These are phyloP conservation scores for Huntiella savannae DNA, from an alignment of 2,329 filamentous ascomycete genomes.

Conservation along the genomic window DNA sequence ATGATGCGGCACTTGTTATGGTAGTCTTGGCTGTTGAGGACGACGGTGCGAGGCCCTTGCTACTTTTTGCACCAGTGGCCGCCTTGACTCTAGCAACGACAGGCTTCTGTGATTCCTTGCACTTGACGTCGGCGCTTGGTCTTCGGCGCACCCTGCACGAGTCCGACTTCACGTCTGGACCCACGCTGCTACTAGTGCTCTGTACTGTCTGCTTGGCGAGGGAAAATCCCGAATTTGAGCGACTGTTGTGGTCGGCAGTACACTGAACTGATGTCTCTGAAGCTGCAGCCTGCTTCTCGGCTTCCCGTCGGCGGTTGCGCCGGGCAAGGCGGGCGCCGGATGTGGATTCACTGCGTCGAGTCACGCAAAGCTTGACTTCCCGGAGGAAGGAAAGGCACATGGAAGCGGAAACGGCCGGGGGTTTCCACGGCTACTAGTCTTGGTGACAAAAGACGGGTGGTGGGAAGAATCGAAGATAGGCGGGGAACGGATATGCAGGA, in stretches of 20 bases:
- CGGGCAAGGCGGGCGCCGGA: not conserved
- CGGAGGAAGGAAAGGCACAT: slow-evolving; percentile 7
- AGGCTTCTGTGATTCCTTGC: not conserved
- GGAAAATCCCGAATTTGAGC: too few species aligned
- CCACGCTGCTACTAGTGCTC: slow-evolving; percentile 3
- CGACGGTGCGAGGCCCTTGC: not conserved
- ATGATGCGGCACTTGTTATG: slow-evolving; percentile 1
- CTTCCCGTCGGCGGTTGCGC: not conserved
- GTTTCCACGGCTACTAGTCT: not conserved
- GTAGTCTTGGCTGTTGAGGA: not conserved
- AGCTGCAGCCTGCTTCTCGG: too few species aligned
- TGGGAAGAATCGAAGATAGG: too few species aligned
- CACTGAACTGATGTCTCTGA: too few species aligned
- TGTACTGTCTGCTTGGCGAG: not conserved
- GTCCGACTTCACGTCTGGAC: not conserved
- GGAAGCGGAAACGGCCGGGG: not conserved
- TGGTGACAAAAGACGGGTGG: too few species aligned
- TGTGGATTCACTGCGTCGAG: slow-evolving; percentile 1
- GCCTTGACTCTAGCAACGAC: slow-evolving; percentile 1
- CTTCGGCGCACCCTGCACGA: too few species aligned
- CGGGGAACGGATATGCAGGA: too few species aligned
- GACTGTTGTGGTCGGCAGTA: too few species aligned
- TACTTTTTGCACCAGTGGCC: not conserved
- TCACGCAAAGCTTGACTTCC: slow-evolving; percentile 5
- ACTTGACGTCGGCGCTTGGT: not conserved